A percentile compares a stretch with the other conserved stretches of the same genome.
Evolutionary conservation across 306 rosid genomes (phyloP).

Genomic region (Leucaena leucocephala): DNA sequence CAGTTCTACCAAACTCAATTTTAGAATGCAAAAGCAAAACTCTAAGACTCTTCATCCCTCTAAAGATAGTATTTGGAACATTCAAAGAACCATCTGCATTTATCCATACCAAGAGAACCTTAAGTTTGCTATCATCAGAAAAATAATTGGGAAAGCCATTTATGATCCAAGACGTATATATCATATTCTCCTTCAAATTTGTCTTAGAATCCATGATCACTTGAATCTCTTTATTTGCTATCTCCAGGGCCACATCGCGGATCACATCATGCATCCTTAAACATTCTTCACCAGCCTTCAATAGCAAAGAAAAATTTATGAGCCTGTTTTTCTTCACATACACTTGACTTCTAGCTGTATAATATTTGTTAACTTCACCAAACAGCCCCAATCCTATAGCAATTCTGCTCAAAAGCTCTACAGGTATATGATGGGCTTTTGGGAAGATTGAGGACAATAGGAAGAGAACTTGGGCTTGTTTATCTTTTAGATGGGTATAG

Average conservation of each 20-base stretch:
- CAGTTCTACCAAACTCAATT: neutral
- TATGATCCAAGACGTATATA: slow-evolving; percentile 17
- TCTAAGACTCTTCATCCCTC: slow-evolving; percentile 15
- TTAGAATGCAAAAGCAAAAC: neutral
- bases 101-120: neutral
- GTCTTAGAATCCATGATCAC: neutral
- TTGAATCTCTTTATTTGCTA: neutral
- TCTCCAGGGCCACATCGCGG: neutral
- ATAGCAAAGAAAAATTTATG: slow-evolving; percentile 20
- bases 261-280: slow-evolving; percentile 41
- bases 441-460: slow-evolving; percentile 35
- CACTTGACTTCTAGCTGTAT: slow-evolving; percentile 5
- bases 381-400: slow-evolving; percentile 19
- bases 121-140: slow-evolving; percentile 5
- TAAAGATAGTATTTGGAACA: neutral
- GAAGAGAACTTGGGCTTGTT: slow-evolving; percentile 19
- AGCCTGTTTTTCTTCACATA: neutral
- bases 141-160: neutral
- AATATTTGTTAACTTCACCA: neutral
- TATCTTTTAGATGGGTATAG: slow-evolving; percentile 14
- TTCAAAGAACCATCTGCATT: neutral
- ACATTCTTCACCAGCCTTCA: neutral
- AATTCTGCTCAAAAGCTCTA: neutral
- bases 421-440: slow-evolving; percentile 23
- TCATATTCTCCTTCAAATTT: neutral